Evolutionary conservation across 805 yeast species (phyloP).

Genomic region (Yamadazyma scolyti): DNA sequence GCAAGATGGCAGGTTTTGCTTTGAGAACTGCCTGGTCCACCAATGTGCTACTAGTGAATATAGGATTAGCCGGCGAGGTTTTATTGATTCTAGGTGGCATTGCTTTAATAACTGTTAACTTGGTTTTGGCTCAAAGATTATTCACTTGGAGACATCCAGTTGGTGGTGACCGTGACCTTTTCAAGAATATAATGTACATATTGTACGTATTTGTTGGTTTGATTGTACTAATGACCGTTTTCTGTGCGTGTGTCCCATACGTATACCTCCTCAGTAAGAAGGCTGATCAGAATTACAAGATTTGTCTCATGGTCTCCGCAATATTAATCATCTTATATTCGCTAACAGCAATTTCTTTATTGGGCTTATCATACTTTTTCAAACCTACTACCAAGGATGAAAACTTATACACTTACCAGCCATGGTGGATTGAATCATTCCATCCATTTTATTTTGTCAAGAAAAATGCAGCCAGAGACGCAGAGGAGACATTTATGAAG

Average conservation of each 20-base stretch:
- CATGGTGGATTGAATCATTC: conserved; percentile 76
- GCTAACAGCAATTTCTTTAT: conserved; percentile 46
- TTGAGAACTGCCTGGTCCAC: conserved; percentile 57
- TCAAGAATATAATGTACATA: conserved; percentile 47
- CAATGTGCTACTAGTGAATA: conserved; percentile 38
- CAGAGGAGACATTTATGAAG: conserved; percentile 44
- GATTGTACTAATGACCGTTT: conserved; percentile 58
- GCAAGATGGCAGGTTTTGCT: conserved; percentile 57
- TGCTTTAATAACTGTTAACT: conserved; percentile 52
- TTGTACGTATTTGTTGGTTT: conserved; percentile 52
- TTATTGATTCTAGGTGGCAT: conserved; percentile 55
- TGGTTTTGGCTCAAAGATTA: conserved; percentile 66
- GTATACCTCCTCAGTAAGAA: conserved; percentile 46
- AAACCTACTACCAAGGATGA: conserved; percentile 53
- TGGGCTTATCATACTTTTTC: conserved; percentile 48
- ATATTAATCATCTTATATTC: conserved; percentile 43
- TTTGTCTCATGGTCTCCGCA: conserved; percentile 26
- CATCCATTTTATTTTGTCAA: conserved; percentile 57
- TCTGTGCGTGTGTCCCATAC: conserved; percentile 61
- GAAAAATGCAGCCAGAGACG: conserved; percentile 47
- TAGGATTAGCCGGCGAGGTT: conserved; percentile 57
- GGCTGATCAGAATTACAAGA: conserved; percentile 17
- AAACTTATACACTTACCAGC: conserved; percentile 57
- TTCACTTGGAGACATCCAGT: conserved; percentile 78
- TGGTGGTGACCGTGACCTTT: conserved; percentile 49